Percentiles rank a stretch among this genome's conserved stretches.
phyloP scores from a whole-genome alignment of 495 filamentous ascomycete species.

The Tricharina praecox region DNA sequence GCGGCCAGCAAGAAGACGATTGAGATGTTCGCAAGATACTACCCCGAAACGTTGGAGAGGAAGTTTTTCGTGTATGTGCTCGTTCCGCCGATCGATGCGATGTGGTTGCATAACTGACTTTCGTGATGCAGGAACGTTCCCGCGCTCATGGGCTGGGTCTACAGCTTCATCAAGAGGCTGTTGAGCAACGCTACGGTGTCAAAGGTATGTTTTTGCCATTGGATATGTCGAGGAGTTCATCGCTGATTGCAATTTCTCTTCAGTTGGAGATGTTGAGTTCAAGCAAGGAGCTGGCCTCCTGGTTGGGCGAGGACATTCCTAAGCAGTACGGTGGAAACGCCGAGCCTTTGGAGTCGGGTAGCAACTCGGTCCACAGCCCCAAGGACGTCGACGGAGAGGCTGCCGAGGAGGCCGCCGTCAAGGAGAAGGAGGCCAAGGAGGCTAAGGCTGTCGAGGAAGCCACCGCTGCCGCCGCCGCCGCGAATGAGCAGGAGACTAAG shows the following conservation, averaged over 20 bases:
- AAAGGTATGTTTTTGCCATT: conserved; percentile 40
- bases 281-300: not conserved
- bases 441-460: not conserved
- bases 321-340: conserved; percentile 4
- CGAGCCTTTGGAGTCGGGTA: not conserved
- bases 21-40: conserved; percentile 54
- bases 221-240: conserved; percentile 8
- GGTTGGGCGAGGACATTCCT: conserved; percentile 5
- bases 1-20: conserved; percentile 62
- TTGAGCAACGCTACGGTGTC: conserved; percentile 60
- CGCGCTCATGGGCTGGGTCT: conserved; percentile 74
- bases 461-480: not conserved
- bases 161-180: conserved; percentile 59
- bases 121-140: conserved; percentile 56
- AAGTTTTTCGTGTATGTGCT: conserved; percentile 59
- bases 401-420: not conserved
- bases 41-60: conserved; percentile 71
- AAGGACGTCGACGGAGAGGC: conserved; percentile 2
- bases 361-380: not conserved
- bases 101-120: no score
- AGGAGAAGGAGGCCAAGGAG: conserved; percentile 1
- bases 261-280: conserved; percentile 4
- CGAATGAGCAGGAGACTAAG: not conserved
- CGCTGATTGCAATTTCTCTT: conserved; percentile 2
- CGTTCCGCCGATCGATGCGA: not conserved